These are phyloP conservation scores for Phytomonas sp. DNA, from an alignment of 208 protist genomes.

Conservation along the genomic window DNA sequence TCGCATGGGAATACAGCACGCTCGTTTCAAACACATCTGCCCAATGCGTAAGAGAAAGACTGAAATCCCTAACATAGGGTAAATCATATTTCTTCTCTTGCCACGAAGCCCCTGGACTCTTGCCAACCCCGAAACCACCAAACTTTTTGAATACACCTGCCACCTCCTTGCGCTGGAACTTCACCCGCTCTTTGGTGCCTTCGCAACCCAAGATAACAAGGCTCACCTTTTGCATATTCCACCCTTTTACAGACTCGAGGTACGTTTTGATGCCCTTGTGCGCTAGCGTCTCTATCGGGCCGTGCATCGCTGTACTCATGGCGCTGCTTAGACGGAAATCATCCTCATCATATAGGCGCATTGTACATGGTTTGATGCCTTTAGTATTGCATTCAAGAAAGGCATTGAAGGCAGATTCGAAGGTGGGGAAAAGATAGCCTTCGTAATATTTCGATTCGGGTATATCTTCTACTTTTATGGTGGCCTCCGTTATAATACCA, in stretches of 20 bases:
- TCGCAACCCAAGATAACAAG: conserved; percentile 85
- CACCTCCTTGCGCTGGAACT: conserved; percentile 57
- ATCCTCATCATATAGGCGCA: conserved; percentile 90
- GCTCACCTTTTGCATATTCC: conserved; percentile 65
- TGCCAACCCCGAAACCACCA: conserved; percentile 52
- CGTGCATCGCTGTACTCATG: conserved; percentile 58
- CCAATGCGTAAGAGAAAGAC: conserved; percentile 73
- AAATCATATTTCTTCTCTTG: conserved; percentile 92
- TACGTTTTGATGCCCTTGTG: conserved; percentile 62
- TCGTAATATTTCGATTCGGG: conserved; percentile 80
- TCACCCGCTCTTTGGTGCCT: conserved; percentile 54
- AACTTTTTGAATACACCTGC: conserved; percentile 50
- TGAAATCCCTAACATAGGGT: conserved; percentile 88
- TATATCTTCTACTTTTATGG: conserved; percentile 82
- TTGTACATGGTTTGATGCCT: conserved; percentile 75
- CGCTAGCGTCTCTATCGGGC: conserved; percentile 37
- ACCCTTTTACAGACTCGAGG: conserved; percentile 44
- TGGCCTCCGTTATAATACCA: conserved; percentile 91
- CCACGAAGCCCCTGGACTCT: conserved; percentile 67
- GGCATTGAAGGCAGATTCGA: conserved; percentile 75
- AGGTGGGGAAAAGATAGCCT: conserved; percentile 85
- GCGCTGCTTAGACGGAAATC: conserved; percentile 86
- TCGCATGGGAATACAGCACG: conserved; percentile 77
- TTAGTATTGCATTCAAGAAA: conserved; percentile 80
- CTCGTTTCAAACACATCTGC: conserved; percentile 90